These are phyloP conservation scores for Coffea humblotiana DNA, from an alignment of 305 asterid species.

Conservation along the genomic window DNA sequence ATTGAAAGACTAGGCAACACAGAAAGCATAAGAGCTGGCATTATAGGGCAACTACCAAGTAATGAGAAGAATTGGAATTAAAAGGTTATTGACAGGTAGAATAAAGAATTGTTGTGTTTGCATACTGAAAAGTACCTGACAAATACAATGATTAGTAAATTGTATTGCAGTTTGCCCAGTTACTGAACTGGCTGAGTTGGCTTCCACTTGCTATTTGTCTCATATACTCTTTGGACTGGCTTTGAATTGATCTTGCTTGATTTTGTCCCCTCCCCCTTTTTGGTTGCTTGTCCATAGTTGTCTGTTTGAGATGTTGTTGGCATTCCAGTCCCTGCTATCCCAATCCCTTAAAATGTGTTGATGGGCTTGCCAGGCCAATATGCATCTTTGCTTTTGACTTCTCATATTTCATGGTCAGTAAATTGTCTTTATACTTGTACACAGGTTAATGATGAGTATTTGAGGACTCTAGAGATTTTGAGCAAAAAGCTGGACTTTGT, in stretches of 20 bases:
- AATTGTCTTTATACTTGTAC: slow-evolving; percentile 27
- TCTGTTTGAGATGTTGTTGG: neutral
- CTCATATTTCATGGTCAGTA: slow-evolving; percentile 19
- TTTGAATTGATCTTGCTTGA: too few species aligned
- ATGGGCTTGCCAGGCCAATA: neutral
- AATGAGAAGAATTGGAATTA: neutral
- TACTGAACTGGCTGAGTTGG: neutral
- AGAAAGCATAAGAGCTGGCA: neutral
- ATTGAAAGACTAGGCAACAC: neutral
- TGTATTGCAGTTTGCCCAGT: neutral
- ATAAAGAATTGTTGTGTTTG: neutral
- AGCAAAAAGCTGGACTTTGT: slow-evolving; percentile 87
- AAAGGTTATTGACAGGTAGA: too few species aligned
- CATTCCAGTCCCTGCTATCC: neutral
- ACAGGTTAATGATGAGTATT: slow-evolving; percentile 92
- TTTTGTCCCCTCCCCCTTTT: too few species aligned
- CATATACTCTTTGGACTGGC: neutral
- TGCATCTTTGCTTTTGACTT: slow-evolving; percentile 7
- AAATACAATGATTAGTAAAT: too few species aligned
- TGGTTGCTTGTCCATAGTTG: neutral
- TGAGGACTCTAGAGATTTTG: slow-evolving; percentile 85
- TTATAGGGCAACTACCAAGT: neutral
- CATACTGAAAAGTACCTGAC: neutral
- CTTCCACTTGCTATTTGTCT: neutral
- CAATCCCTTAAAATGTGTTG: neutral